Evolutionary conservation across 192 early-diverging fungal species (phyloP).

Genomic region (Coemansia sp.): DNA sequence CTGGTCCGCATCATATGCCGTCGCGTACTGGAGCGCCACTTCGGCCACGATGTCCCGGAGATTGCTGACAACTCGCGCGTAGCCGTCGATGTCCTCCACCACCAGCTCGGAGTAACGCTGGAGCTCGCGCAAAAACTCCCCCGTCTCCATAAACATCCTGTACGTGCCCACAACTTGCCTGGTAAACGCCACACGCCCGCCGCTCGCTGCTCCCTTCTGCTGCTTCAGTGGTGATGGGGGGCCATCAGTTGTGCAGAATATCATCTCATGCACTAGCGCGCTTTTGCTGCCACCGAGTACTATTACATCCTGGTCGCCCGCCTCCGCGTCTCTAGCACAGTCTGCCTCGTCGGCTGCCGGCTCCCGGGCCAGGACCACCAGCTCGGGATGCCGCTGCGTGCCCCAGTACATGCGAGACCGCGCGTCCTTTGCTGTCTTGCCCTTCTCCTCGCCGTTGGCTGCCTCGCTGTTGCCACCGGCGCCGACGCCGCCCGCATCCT

Average conservation of each 20-base stretch:
- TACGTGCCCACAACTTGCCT: conserved; percentile 39
- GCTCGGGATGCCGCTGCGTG: conserved; percentile 53
- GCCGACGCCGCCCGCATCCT: not conserved
- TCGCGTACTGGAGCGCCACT: conserved; percentile 24
- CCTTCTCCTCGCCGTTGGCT: conserved; percentile 17
- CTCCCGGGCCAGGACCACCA: conserved; percentile 26
- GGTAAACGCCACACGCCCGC: conserved; percentile 7
- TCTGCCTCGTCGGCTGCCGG: not conserved
- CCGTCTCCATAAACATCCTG: conserved; percentile 34
- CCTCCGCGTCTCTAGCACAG: too few species aligned
- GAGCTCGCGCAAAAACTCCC: conserved; percentile 44
- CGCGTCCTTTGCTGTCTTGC: conserved; percentile 24
- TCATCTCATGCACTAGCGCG: conserved; percentile 62
- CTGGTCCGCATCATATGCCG: conserved; percentile 21
- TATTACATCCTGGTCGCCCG: not conserved
- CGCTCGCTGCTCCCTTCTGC: not conserved
- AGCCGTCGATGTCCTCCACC: conserved; percentile 18
- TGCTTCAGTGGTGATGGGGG: not conserved
- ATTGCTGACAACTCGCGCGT: conserved; percentile 1
- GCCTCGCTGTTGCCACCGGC: too few species aligned
- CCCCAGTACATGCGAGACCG: conserved; percentile 55
- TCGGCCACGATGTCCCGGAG: conserved; percentile 15
- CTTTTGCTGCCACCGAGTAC: conserved; percentile 51
- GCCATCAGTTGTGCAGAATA: conserved; percentile 51
- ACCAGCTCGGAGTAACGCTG: conserved; percentile 51